phyloP scores from a whole-genome alignment of 106 monocot genomes.

The Dendrobium officinale region DNA sequence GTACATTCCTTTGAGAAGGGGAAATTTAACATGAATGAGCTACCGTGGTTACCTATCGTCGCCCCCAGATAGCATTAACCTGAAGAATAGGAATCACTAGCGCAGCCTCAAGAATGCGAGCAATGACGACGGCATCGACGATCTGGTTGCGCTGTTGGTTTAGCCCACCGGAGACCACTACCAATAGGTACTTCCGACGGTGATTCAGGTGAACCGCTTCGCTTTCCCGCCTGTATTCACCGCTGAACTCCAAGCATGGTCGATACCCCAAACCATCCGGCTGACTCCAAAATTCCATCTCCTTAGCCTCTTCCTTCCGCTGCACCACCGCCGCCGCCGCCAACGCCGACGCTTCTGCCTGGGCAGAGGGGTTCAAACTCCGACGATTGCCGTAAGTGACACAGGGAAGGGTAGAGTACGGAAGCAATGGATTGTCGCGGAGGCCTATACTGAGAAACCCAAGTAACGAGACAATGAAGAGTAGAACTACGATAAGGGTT shows the following conservation, averaged over 20 bases:
- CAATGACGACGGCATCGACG: constrained; percentile 87
- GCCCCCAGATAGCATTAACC: constrained; percentile 81
- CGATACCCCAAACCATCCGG: constrained; percentile 74
- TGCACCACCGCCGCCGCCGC: neutral
- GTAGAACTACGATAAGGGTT: constrained; percentile 21
- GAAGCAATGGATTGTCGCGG: constrained; percentile 29
- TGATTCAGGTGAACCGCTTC: constrained; percentile 12
- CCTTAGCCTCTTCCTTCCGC: neutral
- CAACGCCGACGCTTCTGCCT: neutral
- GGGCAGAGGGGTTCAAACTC: neutral
- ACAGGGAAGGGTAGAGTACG: constrained; percentile 44
- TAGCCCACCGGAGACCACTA: constrained; percentile 81
- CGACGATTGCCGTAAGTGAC: constrained; percentile 8
- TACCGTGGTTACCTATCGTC: constrained; percentile 56
- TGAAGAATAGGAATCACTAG: constrained; percentile 87
- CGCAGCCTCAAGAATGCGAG: constrained; percentile 77
- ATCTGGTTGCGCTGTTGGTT: constrained; percentile 96
- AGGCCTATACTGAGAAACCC: constrained; percentile 31
- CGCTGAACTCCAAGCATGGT: constrained; percentile 52
- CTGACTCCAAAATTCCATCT: constrained; percentile 67
- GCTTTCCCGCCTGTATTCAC: constrained; percentile 31
- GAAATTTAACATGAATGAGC: neutral
- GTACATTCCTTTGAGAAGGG: neutral
- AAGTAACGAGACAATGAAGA: constrained; percentile 32
- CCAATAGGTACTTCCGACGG: constrained; percentile 65